Conservation (phyloP, 2,329 filamentous ascomycete species). For the Trichoderma aggressivum region DNA sequence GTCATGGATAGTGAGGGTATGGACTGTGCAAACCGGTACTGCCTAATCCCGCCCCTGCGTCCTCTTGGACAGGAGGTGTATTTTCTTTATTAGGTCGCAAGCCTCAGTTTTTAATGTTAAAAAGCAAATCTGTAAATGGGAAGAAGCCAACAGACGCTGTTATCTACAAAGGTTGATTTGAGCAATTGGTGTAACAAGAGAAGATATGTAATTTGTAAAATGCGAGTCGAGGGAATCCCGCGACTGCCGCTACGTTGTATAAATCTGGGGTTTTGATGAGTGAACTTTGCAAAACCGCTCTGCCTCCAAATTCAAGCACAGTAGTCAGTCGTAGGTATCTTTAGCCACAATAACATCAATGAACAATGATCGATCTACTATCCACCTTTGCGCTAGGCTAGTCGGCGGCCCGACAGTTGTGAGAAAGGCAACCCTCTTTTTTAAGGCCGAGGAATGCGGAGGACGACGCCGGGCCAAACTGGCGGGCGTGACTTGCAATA, state of each 20-base stretch:
- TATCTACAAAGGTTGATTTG: constrained; percentile 17
- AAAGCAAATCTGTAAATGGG: constrained; percentile 33
- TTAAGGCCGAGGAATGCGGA: constrained; percentile 14
- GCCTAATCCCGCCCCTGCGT: constrained; percentile 31
- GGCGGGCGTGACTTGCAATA: background rate
- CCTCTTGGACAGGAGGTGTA: constrained; percentile 33
- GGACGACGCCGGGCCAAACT: background rate
- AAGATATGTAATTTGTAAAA: background rate
- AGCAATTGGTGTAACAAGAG: background rate
- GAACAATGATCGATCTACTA: background rate
- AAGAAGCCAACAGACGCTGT: constrained; percentile 19
- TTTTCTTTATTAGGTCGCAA: constrained; percentile 40
- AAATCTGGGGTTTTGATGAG: background rate
- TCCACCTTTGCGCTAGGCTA: background rate
- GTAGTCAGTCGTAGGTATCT: background rate
- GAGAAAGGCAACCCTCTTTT: background rate
- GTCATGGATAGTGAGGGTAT: constrained; percentile 17
- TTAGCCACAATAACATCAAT: background rate
- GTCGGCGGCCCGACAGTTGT: constrained; percentile 1
- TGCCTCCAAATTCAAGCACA: background rate
- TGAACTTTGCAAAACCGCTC: no score
- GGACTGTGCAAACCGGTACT: constrained; percentile 20
- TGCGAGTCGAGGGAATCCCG: background rate
- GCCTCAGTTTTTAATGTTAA: constrained; percentile 38
- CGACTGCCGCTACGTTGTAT: background rate